These are phyloP conservation scores for Arabidopsis suecica DNA, from an alignment of 345 rosid genomes.

Conservation along the genomic window DNA sequence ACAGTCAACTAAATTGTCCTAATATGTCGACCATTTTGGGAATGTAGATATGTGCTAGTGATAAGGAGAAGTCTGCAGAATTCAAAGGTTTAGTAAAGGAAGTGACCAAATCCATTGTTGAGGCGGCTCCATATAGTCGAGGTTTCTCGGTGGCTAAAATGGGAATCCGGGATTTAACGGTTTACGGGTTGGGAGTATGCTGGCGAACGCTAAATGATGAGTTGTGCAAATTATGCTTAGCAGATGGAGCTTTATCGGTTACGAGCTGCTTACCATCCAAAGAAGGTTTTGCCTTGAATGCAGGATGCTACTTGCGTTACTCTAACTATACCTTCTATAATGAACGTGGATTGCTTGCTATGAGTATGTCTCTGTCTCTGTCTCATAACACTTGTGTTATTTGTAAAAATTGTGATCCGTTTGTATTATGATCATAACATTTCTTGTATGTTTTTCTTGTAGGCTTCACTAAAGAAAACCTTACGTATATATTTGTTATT, in stretches of 20 bases:
- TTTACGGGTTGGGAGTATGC: constrained; percentile 54
- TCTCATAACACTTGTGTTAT: background rate
- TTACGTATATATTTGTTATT: constrained; percentile 19
- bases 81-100: constrained; percentile 43
- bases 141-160: constrained; percentile 45
- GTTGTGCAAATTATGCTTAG: constrained; percentile 49
- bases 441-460: background rate
- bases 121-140: constrained; percentile 41
- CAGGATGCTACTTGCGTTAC: constrained; percentile 63
- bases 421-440: background rate
- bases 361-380: constrained; percentile 24
- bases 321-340: constrained; percentile 46
- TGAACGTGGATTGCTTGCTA: constrained; percentile 31
- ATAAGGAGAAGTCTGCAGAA: constrained; percentile 5
- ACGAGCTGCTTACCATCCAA: constrained; percentile 49
- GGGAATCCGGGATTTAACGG: constrained; percentile 3
- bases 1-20: background rate
- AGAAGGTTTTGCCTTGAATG: constrained; percentile 55
- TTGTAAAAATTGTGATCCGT: background rate
- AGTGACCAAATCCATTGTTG: constrained; percentile 29
- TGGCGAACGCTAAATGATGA: constrained; percentile 50
- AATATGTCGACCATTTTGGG: constrained; percentile 4
- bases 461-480: constrained; percentile 27
- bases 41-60: constrained; percentile 49
- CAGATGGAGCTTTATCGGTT: constrained; percentile 44